These are phyloP conservation scores for Raddia guianensis DNA, from an alignment of 176 grass and related monocot genomes.

Conservation along the genomic window DNA sequence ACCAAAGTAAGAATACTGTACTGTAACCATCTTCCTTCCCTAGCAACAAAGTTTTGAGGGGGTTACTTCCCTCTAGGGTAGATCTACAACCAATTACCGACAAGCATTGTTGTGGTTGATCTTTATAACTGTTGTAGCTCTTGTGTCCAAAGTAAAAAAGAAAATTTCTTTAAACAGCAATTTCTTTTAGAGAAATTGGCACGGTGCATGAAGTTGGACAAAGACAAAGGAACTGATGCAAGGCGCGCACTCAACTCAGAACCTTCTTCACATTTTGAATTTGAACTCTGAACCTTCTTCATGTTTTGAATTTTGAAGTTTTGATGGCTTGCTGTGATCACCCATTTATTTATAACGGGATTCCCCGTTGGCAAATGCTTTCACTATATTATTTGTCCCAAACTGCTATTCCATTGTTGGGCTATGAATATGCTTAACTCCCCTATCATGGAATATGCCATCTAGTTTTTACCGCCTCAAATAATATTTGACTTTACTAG, in stretches of 20 bases:
- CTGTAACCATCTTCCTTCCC: not conserved
- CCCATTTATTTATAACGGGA: no score
- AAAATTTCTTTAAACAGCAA: not conserved
- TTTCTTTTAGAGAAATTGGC: not conserved
- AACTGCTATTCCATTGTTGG: not conserved
- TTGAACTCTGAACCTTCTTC: no score
- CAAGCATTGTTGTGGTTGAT: not conserved
- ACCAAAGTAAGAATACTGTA: not conserved
- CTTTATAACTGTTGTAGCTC: not conserved
- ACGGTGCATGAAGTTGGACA: not conserved
- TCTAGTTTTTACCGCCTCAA: not conserved
- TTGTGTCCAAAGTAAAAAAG: not conserved
- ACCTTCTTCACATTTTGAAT: not conserved
- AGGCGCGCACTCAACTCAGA: not conserved
- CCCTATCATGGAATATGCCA: not conserved
- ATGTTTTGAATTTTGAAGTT: not conserved
- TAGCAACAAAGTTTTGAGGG: not conserved
- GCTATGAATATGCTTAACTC: not conserved
- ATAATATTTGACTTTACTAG: not conserved
- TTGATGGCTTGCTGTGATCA: not conserved
- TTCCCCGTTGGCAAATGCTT: no score
- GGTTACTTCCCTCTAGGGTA: not conserved
- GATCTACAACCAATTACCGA: not conserved
- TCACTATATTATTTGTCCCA: not conserved
- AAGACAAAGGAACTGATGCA: not conserved